phyloP scores from a whole-genome alignment of 495 filamentous ascomycete genomes.

The Tuber aestivum region DNA sequence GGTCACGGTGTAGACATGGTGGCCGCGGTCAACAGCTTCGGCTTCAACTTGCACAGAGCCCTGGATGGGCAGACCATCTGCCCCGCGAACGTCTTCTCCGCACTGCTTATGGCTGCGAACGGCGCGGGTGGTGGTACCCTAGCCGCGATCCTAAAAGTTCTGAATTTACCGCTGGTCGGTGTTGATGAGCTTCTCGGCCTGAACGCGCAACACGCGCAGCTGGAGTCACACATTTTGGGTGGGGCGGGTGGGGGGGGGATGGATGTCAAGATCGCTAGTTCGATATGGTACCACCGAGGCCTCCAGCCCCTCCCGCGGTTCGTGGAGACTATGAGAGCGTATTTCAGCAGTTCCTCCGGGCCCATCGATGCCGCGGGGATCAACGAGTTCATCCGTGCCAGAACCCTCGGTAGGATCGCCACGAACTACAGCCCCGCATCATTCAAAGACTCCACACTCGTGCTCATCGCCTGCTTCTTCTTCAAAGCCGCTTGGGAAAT shows the following conservation, averaged over 20 bases:
- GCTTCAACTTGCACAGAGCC: constrained; percentile 2
- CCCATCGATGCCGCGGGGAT: not conserved
- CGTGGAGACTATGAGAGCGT: not conserved
- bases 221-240: not conserved
- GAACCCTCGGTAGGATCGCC: not conserved
- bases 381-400: not conserved
- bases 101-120: constrained; percentile 1
- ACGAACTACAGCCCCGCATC: not conserved
- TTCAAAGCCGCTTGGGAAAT: not conserved
- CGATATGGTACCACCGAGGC: not conserved
- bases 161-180: not conserved
- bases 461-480: not conserved
- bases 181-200: not conserved
- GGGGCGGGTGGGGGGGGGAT: not conserved
- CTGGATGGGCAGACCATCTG: not conserved
- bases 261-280: not conserved
- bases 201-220: not conserved
- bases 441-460: not conserved
- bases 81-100: not conserved
- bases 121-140: not conserved
- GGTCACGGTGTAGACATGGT: not conserved
- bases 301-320: not conserved
- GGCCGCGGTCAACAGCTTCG: constrained; percentile 2
- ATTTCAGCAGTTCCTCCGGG: not conserved
- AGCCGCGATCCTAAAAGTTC: not conserved